A percentile compares a stretch with the other conserved stretches of the same genome.
Evolutionary conservation across 2,329 filamentous ascomycete species (phyloP).

Genomic region (Microdochium bolleyi): DNA sequence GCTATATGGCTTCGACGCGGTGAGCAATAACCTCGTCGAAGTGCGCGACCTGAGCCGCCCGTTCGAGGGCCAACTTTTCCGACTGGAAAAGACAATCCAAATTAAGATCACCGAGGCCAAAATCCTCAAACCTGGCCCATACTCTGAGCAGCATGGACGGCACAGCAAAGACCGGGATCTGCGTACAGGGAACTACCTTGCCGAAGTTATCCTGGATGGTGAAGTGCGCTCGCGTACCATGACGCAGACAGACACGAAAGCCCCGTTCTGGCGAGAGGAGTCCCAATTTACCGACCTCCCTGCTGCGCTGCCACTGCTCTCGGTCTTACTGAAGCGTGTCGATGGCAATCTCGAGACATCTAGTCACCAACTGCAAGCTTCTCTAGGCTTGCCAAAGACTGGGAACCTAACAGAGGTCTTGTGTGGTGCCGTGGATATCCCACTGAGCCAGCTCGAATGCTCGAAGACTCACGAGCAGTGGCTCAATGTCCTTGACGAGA

Average conservation of each 20-base stretch:
- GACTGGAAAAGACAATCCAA: conserved; percentile 52
- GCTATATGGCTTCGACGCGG: conserved; percentile 60
- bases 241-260: conserved; percentile 61
- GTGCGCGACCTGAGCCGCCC: conserved; percentile 29
- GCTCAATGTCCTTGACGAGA: conserved; percentile 74
- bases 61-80: conserved; percentile 43
- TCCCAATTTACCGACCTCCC: conserved; percentile 72
- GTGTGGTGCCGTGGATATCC: conserved; percentile 72
- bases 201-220: conserved; percentile 72
- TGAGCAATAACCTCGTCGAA: conserved; percentile 34
- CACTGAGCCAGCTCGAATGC: conserved; percentile 68
- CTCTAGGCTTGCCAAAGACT: conserved; percentile 31
- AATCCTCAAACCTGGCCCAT: conserved; percentile 31
- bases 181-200: conserved; percentile 61
- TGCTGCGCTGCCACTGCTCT: conserved; percentile 58
- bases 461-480: conserved; percentile 79
- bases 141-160: conserved; percentile 20
- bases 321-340: conserved; percentile 62
- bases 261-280: conserved; percentile 77
- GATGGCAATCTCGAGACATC: conserved; percentile 40
- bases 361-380: conserved; percentile 33
- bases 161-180: conserved; percentile 33
- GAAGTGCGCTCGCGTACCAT: conserved; percentile 71
- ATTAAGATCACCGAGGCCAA: conserved; percentile 56
- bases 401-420: conserved; percentile 40